A percentile compares a stretch with the other conserved stretches of the same genome.
Evolutionary conservation across 148 eudicot species (phyloP).

Genomic region (Silene latifolia): DNA sequence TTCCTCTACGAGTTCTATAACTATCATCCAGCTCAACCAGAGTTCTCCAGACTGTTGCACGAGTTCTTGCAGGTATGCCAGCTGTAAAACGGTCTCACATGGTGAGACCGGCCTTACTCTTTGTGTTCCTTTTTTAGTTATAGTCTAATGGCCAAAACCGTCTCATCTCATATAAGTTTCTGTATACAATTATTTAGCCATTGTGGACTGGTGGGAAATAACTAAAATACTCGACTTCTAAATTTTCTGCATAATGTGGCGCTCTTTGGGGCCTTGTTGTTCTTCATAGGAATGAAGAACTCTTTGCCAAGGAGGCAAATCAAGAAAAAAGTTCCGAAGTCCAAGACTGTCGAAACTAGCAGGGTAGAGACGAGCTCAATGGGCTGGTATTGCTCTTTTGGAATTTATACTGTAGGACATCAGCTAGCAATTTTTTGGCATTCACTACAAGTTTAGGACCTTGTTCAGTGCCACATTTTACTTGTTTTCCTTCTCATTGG

Average conservation of each 20-base stretch:
- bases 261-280: too few species aligned
- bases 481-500: background rate
- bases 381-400: conserved; percentile 13
- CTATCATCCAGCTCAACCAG: conserved; percentile 34
- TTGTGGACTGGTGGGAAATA: too few species aligned
- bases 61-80: conserved; percentile 54
- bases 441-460: conserved; percentile 13
- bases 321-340: conserved; percentile 40
- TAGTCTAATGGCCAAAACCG: too few species aligned
- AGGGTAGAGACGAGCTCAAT: background rate
- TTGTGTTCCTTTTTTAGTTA: too few species aligned
- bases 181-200: too few species aligned
- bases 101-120: too few species aligned
- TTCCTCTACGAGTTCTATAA: conserved; percentile 70
- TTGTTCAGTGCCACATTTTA: background rate
- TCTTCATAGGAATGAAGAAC: conserved; percentile 66
- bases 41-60: conserved; percentile 35
- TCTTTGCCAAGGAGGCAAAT: conserved; percentile 45
- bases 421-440: too few species aligned
- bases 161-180: too few species aligned
- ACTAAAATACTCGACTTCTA: background rate
- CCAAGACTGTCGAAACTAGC: conserved; percentile 37
- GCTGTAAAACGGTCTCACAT: too few species aligned
- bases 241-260: conserved; percentile 44
- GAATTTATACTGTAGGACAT: conserved; percentile 9